Evolutionary conservation across 108 stramenopile genomes (phyloP), one percentile per base, ranked within the genome.

Genomic region (Conticribra guillardii): DNA sequence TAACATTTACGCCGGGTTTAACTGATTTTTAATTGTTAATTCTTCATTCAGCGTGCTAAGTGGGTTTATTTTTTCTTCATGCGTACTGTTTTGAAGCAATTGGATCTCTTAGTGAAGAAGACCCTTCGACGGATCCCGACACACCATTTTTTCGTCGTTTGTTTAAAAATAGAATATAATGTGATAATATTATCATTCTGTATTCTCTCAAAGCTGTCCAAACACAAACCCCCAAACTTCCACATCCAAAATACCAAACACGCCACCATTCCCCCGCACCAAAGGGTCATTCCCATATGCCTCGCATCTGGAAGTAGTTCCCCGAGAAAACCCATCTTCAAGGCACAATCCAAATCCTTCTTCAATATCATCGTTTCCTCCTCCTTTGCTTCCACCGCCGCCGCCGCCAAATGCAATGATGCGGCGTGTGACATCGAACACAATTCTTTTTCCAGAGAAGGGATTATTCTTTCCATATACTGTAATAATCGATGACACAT

Each of bases 281-380:
- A 95, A 76, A 1, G 89, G 89, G 44, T 82, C 85, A 73, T 92
- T 95, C 27, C 82, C 85, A 85, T 89, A 95, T 14, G 93, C 90
- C 34, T 80, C 87, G 73, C 93, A 94, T 34, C 73, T 72, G 0
- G 89, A 90, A 15, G 87, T 94, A 19, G 80, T 80, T 7, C 93
- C 93, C 22, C 77, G 66, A 60, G 85, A 77, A 81, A 94, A 94
- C 57, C 91, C 90, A 55, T 94, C 81, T 53, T 90, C 84, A 11
- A 94, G 65, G 61, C 84, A 89, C 33, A 94, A 64, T 3, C 93
- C 93, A 83, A 94, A 94, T 27, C 84, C 86, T 45, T 88, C n/a
- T n/a, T n/a, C n/a, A n/a, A n/a, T n/a, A n/a, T n/a, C n/a, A n/a
- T n/a, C 89, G 27, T 86, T 79, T 48, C 74, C 69, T 18, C 87